Base-by-base conservation (phyloP, 345 rosid species). In the Adansonia digitata region DNA sequence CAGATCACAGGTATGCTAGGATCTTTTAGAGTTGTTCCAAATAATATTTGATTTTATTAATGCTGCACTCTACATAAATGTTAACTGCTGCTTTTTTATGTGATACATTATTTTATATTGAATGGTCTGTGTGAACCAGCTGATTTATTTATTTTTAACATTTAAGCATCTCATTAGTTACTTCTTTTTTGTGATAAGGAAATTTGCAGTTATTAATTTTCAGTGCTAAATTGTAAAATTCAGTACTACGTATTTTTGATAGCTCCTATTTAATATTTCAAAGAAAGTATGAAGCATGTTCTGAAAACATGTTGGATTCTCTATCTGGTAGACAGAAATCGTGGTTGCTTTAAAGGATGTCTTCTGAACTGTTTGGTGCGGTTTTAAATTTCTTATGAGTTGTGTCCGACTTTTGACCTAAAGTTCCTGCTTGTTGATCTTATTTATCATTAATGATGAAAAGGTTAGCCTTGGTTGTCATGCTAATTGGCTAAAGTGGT, bases 391-490 rank as follows among this genome's bases (percentile, higher is more conserved):
- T 68, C 72, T 68, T 68, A 17, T 68, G 69, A n/a, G 5, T 68
- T 45, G 20, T 46, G 22, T 14, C 14, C 42, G 71, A 27, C 37
- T 40, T 27, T 42, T 10, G 8, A 17, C 13, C 37, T 7, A 68
- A 66, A 1, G 24, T 67, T 26, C 55, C 35, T 34, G 51, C 27
- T 29, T 29, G 46, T 49, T 31, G 61, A 12, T 49, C 55, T 51
- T 34, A 18, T 31, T 69, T 69, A 7, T 70, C 40, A 70, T 51
- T 70, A 51, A 68, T 27, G 56, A 68, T 48, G 72, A 46, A 46
- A 45, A 68, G 37, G 24, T 46, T 27, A 27, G 39, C 26, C 55
- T 68, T 46, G 22, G 40, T 29, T 62, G 14, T 14, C 37, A 68
- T 45, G 56, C 56, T 46, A 68, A 13, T 46, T 43, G 12, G 71